Base-by-base conservation (phyloP, 2,329 filamentous ascomycete species). In the Neocucurbitaria cava region DNA sequence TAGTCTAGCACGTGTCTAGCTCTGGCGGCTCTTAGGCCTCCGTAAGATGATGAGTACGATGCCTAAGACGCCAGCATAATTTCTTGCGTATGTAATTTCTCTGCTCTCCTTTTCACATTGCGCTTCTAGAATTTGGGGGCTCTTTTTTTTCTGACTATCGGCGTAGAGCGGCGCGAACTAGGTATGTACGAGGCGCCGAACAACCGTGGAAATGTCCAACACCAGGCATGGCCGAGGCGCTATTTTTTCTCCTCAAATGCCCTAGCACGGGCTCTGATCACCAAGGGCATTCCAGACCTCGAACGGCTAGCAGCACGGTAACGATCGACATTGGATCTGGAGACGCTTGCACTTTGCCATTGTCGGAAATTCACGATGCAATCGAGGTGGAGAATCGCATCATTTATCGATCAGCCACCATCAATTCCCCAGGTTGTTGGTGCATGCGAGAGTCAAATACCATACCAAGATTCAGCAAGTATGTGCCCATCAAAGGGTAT, bases 51-150 rank as follows among this genome's bases (percentile, higher is more conserved):
- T 15, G 21, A 11, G 48, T 46, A 23, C n/a, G n/a, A n/a, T n/a
- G 42, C 38, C 31, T 38, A 52, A 24, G 46, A 58, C 39, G 26
- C 31, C 2, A 26, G 23, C 31, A 49, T 48, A 42, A 44, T 40
- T 43, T 52, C 44, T 28, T n/a, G 43, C 50, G 47, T 21, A 11
- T 41, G 53, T 49, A 64, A 67, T 64, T 47, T 58, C 54, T 17
- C 31, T 42, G 38, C n/a, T 33, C 54, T 54, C 48, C 49, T 57
- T 53, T 55, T 56, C 23, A 42, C 55, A 52, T 57, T 18, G 46
- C 18, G 50, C 38, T 49, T 20, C 40, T 42, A 56, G 39, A 56
- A 49, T 51, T 43, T 54, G 54, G 54, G n/a, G 46, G 44, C 36
- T 52, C 35, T 21, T n/a, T 51, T n/a, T 45, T 35, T 26, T 17